Evolutionary conservation across 192 early-diverging fungal species (phyloP).

Genomic region (Paraglomus occultum): DNA sequence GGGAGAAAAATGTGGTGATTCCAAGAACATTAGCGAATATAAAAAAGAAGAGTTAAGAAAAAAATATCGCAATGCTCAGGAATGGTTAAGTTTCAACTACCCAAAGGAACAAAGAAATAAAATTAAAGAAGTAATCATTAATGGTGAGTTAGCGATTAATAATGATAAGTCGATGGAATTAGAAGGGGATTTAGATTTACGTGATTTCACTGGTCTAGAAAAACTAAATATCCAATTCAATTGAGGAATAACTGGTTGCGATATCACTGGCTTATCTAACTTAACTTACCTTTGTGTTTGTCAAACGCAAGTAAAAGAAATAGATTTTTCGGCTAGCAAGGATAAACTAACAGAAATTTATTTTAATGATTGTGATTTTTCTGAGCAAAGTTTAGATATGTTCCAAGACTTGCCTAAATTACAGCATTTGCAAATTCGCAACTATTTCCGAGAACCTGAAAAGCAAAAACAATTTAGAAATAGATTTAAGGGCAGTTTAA

Average conservation of each 20-base stretch:
- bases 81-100: background rate
- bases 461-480: background rate
- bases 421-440: background rate
- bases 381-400: background rate
- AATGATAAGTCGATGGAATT: background rate
- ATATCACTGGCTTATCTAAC: constrained; percentile 3
- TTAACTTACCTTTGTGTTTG: background rate
- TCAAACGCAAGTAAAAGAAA: background rate
- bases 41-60: no score
- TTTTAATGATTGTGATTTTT: no score
- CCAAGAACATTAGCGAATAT: no score
- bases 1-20: no score
- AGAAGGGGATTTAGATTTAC: constrained; percentile 7
- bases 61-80: background rate
- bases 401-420: constrained; percentile 7
- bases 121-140: background rate
- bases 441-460: no score
- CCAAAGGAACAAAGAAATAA: background rate
- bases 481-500: constrained; percentile 5
- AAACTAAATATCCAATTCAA: constrained; percentile 1
- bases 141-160: background rate
- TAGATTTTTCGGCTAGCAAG: constrained; percentile 8
- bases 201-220: background rate
- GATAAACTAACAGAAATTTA: constrained; percentile 6
- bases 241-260: background rate